phyloP scores from a whole-genome alignment of 306 rosid species.

The Heteromeles arbutifolia region DNA sequence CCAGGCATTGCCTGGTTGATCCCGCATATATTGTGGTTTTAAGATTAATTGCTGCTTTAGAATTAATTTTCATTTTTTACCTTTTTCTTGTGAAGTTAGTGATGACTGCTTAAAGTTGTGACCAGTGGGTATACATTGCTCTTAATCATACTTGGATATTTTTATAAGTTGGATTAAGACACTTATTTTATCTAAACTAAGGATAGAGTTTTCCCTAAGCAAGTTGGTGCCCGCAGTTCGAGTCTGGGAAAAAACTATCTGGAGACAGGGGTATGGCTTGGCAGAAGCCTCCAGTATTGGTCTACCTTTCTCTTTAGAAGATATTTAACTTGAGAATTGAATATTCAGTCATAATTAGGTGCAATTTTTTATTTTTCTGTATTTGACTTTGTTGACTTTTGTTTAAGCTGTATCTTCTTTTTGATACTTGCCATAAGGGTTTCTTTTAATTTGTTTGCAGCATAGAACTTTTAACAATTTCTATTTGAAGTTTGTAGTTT shows the following conservation, averaged over 20 bases:
- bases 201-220: not conserved
- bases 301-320: not conserved
- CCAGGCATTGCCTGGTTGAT: not conserved
- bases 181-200: not conserved
- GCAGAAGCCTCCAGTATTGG: not conserved
- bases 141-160: not conserved
- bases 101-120: not conserved
- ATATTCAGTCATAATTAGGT: not conserved
- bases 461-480: not conserved
- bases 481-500: conserved; percentile 6
- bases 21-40: not conserved
- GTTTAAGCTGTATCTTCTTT: not conserved
- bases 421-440: not conserved
- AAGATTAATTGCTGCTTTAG: not conserved
- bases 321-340: not conserved
- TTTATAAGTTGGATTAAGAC: not conserved
- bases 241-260: not conserved
- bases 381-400: not conserved
- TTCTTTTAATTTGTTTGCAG: not conserved
- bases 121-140: not conserved
- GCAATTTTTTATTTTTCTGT: not conserved
- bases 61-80: not conserved
- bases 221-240: not conserved
- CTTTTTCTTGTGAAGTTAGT: not conserved
- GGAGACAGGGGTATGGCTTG: not conserved